Evolutionary conservation across 2,329 filamentous ascomycete species (phyloP).

Genomic region (Colletotrichum tamarilloi): DNA sequence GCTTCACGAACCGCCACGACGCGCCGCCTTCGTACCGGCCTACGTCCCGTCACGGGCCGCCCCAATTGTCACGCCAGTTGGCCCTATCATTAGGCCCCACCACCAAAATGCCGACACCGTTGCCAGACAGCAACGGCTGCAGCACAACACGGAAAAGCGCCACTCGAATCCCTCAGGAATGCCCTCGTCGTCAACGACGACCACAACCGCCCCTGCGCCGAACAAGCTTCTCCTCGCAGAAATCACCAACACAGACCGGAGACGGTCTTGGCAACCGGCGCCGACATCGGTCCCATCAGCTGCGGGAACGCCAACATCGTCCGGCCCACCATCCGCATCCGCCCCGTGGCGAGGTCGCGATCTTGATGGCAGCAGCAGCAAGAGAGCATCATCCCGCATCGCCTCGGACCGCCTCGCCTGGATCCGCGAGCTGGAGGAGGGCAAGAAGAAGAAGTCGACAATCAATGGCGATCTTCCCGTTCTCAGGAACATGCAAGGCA

Average conservation of each 20-base stretch:
- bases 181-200: not conserved
- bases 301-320: not conserved
- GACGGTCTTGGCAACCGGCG: conserved; percentile 25
- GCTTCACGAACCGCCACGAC: conserved; percentile 12
- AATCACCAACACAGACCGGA: not conserved
- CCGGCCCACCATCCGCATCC: conserved; percentile 18
- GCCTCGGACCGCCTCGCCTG: conserved; percentile 25
- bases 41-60: conserved; percentile 2
- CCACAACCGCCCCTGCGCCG: not conserved
- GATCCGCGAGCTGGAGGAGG: conserved; percentile 28
- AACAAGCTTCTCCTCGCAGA: not conserved
- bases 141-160: conserved; percentile 11
- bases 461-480: conserved; percentile 25
- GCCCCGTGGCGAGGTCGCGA: conserved; percentile 11
- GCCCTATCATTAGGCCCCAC: not conserved
- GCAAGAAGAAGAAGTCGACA: not conserved
- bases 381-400: conserved; percentile 7
- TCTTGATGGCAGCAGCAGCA: not conserved
- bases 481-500: conserved; percentile 23
- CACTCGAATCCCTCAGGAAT: conserved; percentile 14
- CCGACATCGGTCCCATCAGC: conserved; percentile 11
- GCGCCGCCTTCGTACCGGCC: conserved; percentile 6
- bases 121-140: not conserved
- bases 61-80: not conserved
- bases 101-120: not conserved